Evolutionary conservation across 2,329 filamentous ascomycete species (phyloP).

Genomic region (Dactylella cylindrospora): DNA sequence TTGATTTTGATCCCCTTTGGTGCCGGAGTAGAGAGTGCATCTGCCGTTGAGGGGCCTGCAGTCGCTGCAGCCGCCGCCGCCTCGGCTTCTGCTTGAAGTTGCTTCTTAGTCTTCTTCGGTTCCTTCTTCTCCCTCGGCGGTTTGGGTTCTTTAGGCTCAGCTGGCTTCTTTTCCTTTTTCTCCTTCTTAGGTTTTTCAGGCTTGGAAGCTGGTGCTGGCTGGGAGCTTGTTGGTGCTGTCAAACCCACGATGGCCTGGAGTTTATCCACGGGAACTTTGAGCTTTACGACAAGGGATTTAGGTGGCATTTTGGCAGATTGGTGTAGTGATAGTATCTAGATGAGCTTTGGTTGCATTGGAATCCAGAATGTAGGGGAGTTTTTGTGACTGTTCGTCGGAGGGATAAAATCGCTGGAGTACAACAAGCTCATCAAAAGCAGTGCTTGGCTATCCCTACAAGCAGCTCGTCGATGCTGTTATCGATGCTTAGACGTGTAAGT

Average conservation of each 20-base stretch:
- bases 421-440: no score
- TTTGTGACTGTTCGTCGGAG: no score
- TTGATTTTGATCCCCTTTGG: constrained; percentile 42
- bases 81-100: neutral
- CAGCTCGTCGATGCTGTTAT: no score
- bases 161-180: constrained; percentile 33
- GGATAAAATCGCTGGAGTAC: no score
- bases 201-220: neutral
- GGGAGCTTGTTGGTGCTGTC: neutral
- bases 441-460: no score
- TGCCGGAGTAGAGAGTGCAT: neutral
- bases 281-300: constrained; percentile 17
- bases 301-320: constrained; percentile 9
- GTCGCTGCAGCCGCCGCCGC: neutral
- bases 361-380: no score
- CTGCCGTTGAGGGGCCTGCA: constrained; percentile 2
- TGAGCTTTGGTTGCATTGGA: no score
- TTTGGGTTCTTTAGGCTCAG: constrained; percentile 15
- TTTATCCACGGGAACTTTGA: neutral
- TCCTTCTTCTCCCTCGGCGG: constrained; percentile 7
- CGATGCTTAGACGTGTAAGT: no score
- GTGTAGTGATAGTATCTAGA: no score
- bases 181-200: constrained; percentile 10
- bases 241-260: constrained; percentile 3
- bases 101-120: constrained; percentile 32